Evolutionary conservation across 768 basidiomycete species (phyloP), one percentile per base, ranked within the genome.

Genomic region (Phylloporus sp.): DNA sequence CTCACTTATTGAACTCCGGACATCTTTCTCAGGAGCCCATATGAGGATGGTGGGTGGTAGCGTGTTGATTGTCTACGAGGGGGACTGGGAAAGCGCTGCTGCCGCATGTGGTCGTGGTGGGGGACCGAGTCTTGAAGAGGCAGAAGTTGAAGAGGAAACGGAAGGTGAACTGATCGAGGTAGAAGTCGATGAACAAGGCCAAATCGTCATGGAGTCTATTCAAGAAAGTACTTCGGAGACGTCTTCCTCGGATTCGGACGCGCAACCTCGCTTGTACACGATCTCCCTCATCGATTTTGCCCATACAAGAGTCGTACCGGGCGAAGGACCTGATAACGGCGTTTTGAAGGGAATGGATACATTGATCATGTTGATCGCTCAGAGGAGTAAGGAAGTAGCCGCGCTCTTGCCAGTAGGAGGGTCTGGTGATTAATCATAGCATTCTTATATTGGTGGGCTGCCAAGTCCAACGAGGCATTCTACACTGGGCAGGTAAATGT

Each of bases 261-360:
- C 39, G 22, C 32, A 16, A 6, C 52, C 55, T n/a, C 54, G 64
- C 45, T 46, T 60, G 43, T 86, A 79, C 55, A 73, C 76, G 13
- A 76, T 97, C 53, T 86, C 85, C 57, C 71, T 97, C 57, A 97
- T 98, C 58, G 95, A 99, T 72, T 97, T 99, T 66, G 95, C 94
- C 7, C 95, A 98, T 67, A 87, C 93, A 2, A 72, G 78, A 22
- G 55, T 88, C 12, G 75, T 70, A 7, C 79, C 82, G 0, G 91
- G 87, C 0, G 60, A 81, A 59, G 95, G 94, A 5, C 82, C 84
- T 2, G 95, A 97, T 65, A 69, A 78, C 34, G 88, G 95, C 0
- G 82, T 95, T 16, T 66, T 95, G 56, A 66, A 72, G 29, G 95
- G 94, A 4, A 57, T 97, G 52, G 72, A 82, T 46, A 93, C 85